Evolutionary conservation across 1,139 yeast species (phyloP), one percentile per base, ranked within the genome.

Genomic region (Suhomyces coccinellae): DNA sequence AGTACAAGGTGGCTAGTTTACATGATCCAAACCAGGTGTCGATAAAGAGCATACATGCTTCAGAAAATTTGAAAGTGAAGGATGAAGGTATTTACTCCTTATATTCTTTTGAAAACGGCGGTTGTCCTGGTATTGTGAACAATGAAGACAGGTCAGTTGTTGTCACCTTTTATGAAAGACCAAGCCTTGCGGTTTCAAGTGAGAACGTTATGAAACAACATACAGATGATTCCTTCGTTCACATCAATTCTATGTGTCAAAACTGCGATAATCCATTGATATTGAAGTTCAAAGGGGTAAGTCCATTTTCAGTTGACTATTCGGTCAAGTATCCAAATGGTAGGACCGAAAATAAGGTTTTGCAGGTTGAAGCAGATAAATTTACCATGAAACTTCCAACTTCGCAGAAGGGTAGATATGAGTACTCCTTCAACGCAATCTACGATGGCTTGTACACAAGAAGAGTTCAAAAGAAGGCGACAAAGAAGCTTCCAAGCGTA

Each of bases 261-360:
- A 59, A 61, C 24, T 58, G 69, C 38, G 46, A 49, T 1, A 62
- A 64, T 38, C 57, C 58, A 24, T 56, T 66, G 9, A 55, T 55
- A 2, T 48, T 74, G 33, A 44, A 54, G 4, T 55, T 74, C 32
- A 56, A 67, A 37, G 97, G 97, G 0, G 67, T 78, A 4, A 75
- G 86, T 0, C 97, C 98, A 27, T 90, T 89, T 55, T 66, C 79
- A 9, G 69, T 91, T 33, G 82, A 81, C 43, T 91, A 90, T 58
- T 82, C 82, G 32, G 69, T 88, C 24, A 69, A 67, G 30, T 71
- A 78, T 37, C 95, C 96, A 3, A 70, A 66, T 55, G 89, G 87
- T 0, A 60, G 58, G 29, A 41, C 60, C 2, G 81, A 73, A 40
- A 31, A 57, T 2, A 59, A 71, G 38, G 55, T 69, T 4, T 63